Percentiles rank a stretch among this genome's conserved stretches.
These are phyloP conservation scores for Hyphopichia burtonii DNA, from an alignment of 1,139 yeast species.

Conservation along the genomic window DNA sequence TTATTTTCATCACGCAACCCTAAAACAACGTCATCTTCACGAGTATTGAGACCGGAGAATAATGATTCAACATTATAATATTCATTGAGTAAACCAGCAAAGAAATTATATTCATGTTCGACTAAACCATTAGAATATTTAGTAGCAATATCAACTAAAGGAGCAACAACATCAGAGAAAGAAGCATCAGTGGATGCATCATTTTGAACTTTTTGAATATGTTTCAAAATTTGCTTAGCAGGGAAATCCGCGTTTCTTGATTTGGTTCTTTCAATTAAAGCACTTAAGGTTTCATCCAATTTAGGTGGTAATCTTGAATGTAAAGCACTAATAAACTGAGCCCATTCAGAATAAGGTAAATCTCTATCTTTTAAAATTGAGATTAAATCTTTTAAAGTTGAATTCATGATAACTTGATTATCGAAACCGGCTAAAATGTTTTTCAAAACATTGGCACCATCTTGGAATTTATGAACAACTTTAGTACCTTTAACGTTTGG, in stretches of 20 bases:
- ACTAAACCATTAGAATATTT: slow-evolving; percentile 73
- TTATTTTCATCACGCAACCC: slow-evolving; percentile 84
- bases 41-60: slow-evolving; percentile 69
- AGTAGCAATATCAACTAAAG: slow-evolving; percentile 67
- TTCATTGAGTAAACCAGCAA: slow-evolving; percentile 65
- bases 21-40: slow-evolving; percentile 87
- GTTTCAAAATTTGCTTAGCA: slow-evolving; percentile 72
- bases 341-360: slow-evolving; percentile 94
- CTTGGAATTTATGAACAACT: slow-evolving; percentile 72
- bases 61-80: slow-evolving; percentile 76
- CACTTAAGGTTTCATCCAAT: slow-evolving; percentile 65
- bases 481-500: slow-evolving; percentile 82
- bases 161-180: slow-evolving; percentile 63
- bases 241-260: slow-evolving; percentile 86
- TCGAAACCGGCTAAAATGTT: slow-evolving; percentile 90
- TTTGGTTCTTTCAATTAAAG: slow-evolving; percentile 65
- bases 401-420: slow-evolving; percentile 89
- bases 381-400: slow-evolving; percentile 71
- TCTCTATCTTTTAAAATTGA: slow-evolving; percentile 74
- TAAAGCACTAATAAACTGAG: slow-evolving; percentile 77
- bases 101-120: slow-evolving; percentile 79
- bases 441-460: slow-evolving; percentile 57
- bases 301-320: slow-evolving; percentile 85
- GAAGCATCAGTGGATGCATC: slow-evolving; percentile 50
- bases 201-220: slow-evolving; percentile 52